phyloP scores from a whole-genome alignment of 1,284 basidiomycete species.

The Leccinum insolens region DNA sequence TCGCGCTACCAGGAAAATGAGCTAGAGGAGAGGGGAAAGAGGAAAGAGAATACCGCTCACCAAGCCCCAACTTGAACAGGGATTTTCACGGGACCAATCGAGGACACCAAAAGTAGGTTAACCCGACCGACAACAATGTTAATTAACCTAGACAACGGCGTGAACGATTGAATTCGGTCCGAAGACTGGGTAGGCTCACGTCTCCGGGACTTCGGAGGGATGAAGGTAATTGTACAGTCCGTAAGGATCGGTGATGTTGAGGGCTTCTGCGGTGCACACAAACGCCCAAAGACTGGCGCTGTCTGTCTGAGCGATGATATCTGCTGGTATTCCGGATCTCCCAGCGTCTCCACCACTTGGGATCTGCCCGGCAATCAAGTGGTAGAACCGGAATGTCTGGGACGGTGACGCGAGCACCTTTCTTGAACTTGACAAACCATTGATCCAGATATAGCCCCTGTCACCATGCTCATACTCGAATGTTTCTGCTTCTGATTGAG shows the following conservation, averaged over 20 bases:
- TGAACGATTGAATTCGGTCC: conserved; percentile 20
- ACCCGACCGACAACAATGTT: conserved; percentile 98
- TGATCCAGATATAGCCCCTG: conserved; percentile 97
- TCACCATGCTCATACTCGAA: conserved; percentile 98
- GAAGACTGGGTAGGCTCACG: conserved; percentile 51
- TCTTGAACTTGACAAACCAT: conserved; percentile 99
- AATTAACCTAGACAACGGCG: conserved; percentile 70
- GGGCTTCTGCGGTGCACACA: conserved; percentile 91
- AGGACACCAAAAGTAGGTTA: conserved; percentile 91
- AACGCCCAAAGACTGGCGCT: conserved; percentile 96
- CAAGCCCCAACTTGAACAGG: conserved; percentile 89
- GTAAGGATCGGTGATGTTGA: conserved; percentile 97
- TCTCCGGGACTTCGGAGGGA: conserved; percentile 97
- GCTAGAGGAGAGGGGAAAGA: neutral
- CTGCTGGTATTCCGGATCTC: conserved; percentile 96
- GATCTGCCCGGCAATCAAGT: conserved; percentile 93
- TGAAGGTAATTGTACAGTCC: conserved; percentile 97
- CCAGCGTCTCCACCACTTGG: conserved; percentile 97
- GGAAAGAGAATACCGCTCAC: conserved; percentile 44
- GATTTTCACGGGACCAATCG: conserved; percentile 97
- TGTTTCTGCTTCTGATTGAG: conserved; percentile 88
- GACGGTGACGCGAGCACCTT: conserved; percentile 91
- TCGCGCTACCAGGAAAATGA: conserved; percentile 64
- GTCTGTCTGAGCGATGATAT: conserved; percentile 94
- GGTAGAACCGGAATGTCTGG: conserved; percentile 96